These are phyloP conservation scores for Alternaria arbusti DNA, from an alignment of 2,329 filamentous ascomycete species.

Conservation along the genomic window DNA sequence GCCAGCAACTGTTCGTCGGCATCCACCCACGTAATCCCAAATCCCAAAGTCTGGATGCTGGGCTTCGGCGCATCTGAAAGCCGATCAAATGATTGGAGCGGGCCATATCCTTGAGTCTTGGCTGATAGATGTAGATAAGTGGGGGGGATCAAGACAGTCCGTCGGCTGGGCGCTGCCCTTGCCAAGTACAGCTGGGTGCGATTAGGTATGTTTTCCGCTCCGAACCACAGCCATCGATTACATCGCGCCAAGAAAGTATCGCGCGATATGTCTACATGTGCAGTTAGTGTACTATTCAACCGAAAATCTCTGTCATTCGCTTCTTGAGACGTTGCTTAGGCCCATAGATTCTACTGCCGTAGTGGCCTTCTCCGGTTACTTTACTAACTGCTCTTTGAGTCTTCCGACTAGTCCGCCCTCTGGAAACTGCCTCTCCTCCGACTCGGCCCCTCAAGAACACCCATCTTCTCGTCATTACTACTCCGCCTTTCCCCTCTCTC, in stretches of 20 bases:
- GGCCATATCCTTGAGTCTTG: neutral
- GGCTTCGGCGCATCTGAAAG: neutral
- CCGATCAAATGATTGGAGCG: neutral
- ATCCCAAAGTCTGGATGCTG: neutral
- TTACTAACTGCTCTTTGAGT: too few relatives aligned
- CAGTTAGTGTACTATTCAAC: neutral
- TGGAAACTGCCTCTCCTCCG: neutral
- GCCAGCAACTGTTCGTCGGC: neutral
- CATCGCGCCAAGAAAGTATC: neutral
- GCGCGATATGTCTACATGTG: neutral
- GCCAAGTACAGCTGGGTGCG: neutral
- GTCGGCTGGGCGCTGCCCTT: neutral
- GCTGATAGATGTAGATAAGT: neutral
- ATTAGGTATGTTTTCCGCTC: neutral
- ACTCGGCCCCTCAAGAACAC: constrained; percentile 4
- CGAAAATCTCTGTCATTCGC: neutral
- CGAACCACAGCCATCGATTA: neutral
- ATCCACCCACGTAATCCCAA: neutral
- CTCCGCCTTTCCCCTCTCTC: constrained; percentile 17
- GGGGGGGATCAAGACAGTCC: neutral
- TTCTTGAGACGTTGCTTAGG: neutral
- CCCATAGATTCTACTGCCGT: neutral
- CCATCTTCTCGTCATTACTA: constrained; percentile 5
- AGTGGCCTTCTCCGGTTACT: neutral
- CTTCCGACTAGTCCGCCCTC: neutral